These are phyloP conservation scores for Gracilaria caudata DNA, from an alignment of 23 red algal species.

Conservation along the genomic window DNA sequence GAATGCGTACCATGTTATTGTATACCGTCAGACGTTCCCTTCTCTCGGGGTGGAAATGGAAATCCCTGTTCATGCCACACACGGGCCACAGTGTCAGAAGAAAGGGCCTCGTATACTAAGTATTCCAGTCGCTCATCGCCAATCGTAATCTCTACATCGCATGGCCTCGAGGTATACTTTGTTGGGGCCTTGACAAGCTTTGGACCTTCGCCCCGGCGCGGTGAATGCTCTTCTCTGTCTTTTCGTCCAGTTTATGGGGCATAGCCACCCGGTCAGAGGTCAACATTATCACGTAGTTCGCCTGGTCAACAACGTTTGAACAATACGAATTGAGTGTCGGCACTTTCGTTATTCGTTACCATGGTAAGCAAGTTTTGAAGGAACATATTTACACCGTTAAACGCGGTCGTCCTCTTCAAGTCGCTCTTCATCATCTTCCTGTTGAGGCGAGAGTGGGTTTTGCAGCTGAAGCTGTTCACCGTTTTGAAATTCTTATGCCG, in stretches of 20 bases:
- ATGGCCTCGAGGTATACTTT: conserved; percentile 23
- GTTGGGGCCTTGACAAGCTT: conserved; percentile 35
- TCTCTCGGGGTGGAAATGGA: conserved; percentile 5
- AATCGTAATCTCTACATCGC: conserved; percentile 25
- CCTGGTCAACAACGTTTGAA: conserved; percentile 48
- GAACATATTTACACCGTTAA: conserved; percentile 46
- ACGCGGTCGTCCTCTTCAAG: conserved; percentile 25
- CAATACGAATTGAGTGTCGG: conserved; percentile 46
- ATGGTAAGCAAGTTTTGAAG: conserved; percentile 46
- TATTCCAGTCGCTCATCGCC: background rate
- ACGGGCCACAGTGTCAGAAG: conserved; percentile 36
- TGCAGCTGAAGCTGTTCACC: conserved; percentile 22
- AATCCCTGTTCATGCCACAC: background rate
- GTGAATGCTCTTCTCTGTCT: background rate
- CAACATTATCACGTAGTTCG: conserved; percentile 21
- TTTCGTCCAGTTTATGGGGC: background rate
- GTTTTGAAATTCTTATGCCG: conserved; percentile 2
- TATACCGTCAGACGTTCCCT: conserved; percentile 27
- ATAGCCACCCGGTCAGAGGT: conserved; percentile 43
- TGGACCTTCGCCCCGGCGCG: background rate
- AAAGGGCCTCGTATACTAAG: background rate
- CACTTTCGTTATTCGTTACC: conserved; percentile 25
- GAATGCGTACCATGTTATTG: conserved; percentile 27
- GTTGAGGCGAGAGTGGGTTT: background rate
- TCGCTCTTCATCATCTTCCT: background rate